phyloP scores from a whole-genome alignment of 805 yeast genomes.

The Hanseniaspora vineae region DNA sequence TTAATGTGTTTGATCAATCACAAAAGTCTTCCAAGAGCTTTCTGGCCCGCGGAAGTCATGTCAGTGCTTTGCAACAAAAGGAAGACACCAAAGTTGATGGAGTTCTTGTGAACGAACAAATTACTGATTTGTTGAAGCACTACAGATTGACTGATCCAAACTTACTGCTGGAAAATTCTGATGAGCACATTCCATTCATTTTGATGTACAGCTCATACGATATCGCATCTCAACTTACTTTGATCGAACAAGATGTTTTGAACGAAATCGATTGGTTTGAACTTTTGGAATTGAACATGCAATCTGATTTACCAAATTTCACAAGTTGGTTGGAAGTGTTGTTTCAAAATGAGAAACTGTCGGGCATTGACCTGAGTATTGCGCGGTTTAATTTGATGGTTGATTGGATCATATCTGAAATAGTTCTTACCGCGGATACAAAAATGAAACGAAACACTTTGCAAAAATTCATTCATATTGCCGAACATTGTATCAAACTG shows the following conservation, averaged over 20 bases:
- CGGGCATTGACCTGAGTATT: slow-evolving; percentile 75
- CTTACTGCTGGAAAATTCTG: slow-evolving; percentile 19
- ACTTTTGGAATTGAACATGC: slow-evolving; percentile 65
- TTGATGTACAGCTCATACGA: slow-evolving; percentile 54
- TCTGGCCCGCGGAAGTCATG: background rate
- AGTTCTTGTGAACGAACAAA: slow-evolving; percentile 7
- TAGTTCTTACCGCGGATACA: slow-evolving; percentile 51
- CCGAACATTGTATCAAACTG: slow-evolving; percentile 52
- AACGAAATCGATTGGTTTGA: slow-evolving; percentile 89
- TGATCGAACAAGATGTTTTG: slow-evolving; percentile 74
- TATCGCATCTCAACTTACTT: slow-evolving; percentile 71
- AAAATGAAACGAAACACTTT: slow-evolving; percentile 53
- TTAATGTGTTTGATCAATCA: background rate
- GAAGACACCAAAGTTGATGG: background rate
- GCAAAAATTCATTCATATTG: slow-evolving; percentile 81
- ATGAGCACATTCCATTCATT: slow-evolving; percentile 69
- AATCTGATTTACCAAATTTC: slow-evolving; percentile 48
- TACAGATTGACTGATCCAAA: slow-evolving; percentile 18
- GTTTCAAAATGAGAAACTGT: slow-evolving; percentile 37
- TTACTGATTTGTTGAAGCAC: slow-evolving; percentile 13
- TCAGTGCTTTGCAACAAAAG: background rate
- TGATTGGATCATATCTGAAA: slow-evolving; percentile 86
- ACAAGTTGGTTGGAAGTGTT: slow-evolving; percentile 77
- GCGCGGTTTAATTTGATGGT: slow-evolving; percentile 80
- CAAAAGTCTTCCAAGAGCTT: background rate